A percentile compares a stretch with the other conserved stretches of the same genome.
Evolutionary conservation across 768 basidiomycete genomes (phyloP).

Genomic region (Hemileccinum rubropunctum): DNA sequence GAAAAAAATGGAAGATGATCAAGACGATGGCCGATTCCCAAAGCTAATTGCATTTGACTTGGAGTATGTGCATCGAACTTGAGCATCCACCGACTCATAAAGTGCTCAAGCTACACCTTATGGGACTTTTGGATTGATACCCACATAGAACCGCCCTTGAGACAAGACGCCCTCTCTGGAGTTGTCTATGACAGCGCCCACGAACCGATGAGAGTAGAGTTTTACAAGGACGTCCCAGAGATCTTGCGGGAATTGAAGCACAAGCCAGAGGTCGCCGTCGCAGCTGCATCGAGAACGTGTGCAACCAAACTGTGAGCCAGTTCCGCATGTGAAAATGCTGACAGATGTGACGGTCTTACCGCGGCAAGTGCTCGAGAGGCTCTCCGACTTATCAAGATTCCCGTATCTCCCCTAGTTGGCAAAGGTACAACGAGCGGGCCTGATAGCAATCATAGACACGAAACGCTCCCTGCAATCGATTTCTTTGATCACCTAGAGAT

Average conservation of each 20-base stretch:
- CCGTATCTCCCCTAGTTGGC: conserved; percentile 35
- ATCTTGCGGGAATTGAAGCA: conserved; percentile 61
- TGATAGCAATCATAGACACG: conserved; percentile 9
- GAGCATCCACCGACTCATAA: not conserved
- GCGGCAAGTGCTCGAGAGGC: conserved; percentile 67
- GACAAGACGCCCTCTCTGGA: conserved; percentile 34
- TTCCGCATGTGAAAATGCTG: not conserved
- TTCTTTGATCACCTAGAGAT: conserved; percentile 75
- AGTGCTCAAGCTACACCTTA: conserved; percentile 63
- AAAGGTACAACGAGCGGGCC: conserved; percentile 17
- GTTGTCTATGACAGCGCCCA: conserved; percentile 23
- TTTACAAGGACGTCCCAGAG: conserved; percentile 74
- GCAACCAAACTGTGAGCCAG: conserved; percentile 62
- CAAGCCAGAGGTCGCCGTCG: conserved; percentile 48
- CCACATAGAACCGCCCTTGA: conserved; percentile 61
- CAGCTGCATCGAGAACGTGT: conserved; percentile 72
- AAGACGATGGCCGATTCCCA: conserved; percentile 39
- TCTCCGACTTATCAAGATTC: conserved; percentile 58
- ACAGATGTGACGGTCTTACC: not conserved
- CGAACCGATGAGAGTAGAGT: conserved; percentile 43
- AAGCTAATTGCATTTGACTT: conserved; percentile 78
- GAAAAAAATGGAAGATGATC: conserved; percentile 17
- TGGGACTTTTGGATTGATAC: conserved; percentile 90
- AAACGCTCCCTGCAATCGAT: conserved; percentile 46
- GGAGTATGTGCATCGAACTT: conserved; percentile 50